Percentiles rank a stretch among this genome's conserved stretches.
Conservation (phyloP, 225 moss, liverwort and hornwort species). For the Rhytidiadelphus loreus region DNA sequence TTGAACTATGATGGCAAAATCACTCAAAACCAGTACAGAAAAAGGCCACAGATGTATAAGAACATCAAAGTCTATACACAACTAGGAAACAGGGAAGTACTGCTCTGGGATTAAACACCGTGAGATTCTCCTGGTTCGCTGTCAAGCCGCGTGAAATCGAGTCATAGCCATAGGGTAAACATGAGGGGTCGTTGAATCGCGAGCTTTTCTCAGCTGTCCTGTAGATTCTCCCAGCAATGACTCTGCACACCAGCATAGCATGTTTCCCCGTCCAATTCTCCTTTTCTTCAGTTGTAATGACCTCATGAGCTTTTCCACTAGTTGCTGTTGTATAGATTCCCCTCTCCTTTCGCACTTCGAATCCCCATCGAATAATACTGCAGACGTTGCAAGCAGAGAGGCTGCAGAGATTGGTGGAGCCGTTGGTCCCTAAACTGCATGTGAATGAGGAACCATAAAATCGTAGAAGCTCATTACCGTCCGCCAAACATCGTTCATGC, state of each 20-base stretch:
- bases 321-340: slow-evolving; percentile 82
- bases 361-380: slow-evolving; percentile 72
- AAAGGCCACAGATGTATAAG: background rate
- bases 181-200: slow-evolving; percentile 22
- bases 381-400: slow-evolving; percentile 65
- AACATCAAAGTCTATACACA: slow-evolving; percentile 47
- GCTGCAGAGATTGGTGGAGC: slow-evolving; percentile 68
- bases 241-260: slow-evolving; percentile 87
- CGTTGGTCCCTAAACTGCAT: slow-evolving; percentile 66
- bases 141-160: slow-evolving; percentile 52
- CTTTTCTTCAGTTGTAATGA: slow-evolving; percentile 42
- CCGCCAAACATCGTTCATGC: slow-evolving; percentile 74
- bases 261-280: slow-evolving; percentile 57
- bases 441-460: slow-evolving; percentile 68
- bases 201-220: slow-evolving; percentile 17
- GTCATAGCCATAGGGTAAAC: slow-evolving; percentile 57
- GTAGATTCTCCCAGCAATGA: slow-evolving; percentile 78
- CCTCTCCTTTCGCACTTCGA: slow-evolving; percentile 39
- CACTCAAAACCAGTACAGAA: background rate
- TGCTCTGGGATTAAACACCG: slow-evolving; percentile 70
- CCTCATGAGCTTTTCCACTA: slow-evolving; percentile 77
- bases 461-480: slow-evolving; percentile 84
- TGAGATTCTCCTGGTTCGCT: slow-evolving; percentile 60
- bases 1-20: background rate
- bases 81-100: slow-evolving; percentile 88